A percentile compares a stretch with the other conserved stretches of the same genome.
Conservation (phyloP, 306 rosid genomes). For the Hippophae rhamnoides region DNA sequence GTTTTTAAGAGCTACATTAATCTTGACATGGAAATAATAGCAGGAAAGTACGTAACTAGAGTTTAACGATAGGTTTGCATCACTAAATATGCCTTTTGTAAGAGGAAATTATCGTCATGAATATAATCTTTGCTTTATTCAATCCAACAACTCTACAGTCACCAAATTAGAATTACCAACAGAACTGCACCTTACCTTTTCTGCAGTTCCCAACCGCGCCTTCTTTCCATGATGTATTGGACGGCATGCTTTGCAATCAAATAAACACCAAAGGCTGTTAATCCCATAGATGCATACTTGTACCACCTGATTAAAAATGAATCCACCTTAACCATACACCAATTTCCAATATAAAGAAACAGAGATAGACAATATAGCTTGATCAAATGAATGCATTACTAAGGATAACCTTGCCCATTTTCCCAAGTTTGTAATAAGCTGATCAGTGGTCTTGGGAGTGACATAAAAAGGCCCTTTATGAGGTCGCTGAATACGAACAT, state of each 20-base stretch:
- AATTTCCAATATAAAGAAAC: not conserved
- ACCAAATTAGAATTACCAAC: too few species aligned
- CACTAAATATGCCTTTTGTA: too few species aligned
- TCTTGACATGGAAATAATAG: slow-evolving; percentile 2
- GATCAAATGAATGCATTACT: slow-evolving; percentile 3
- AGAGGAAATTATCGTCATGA: too few species aligned
- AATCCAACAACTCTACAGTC: too few species aligned
- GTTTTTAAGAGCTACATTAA: slow-evolving; percentile 6
- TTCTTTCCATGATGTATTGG: slow-evolving; percentile 62
- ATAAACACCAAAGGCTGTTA: slow-evolving; percentile 68
- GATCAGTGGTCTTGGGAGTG: slow-evolving; percentile 79
- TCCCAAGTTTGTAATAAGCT: slow-evolving; percentile 85
- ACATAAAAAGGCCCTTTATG: slow-evolving; percentile 94
- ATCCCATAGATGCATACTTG: slow-evolving; percentile 82
- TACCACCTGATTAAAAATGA: slow-evolving; percentile 57
- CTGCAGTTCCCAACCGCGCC: slow-evolving; percentile 52
- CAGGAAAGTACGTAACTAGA: not conserved
- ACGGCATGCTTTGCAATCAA: slow-evolving; percentile 71
- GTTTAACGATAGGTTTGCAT: too few species aligned
- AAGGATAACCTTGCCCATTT: slow-evolving; percentile 88
- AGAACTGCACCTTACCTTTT: slow-evolving; percentile 33
- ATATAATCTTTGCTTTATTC: too few species aligned
- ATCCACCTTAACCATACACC: slow-evolving; percentile 8
- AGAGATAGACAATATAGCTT: not conserved
- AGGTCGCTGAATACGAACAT: slow-evolving; percentile 76